Base-by-base conservation (phyloP, 2,329 filamentous ascomycete genomes). In the Neofusicoccum ribis region DNA sequence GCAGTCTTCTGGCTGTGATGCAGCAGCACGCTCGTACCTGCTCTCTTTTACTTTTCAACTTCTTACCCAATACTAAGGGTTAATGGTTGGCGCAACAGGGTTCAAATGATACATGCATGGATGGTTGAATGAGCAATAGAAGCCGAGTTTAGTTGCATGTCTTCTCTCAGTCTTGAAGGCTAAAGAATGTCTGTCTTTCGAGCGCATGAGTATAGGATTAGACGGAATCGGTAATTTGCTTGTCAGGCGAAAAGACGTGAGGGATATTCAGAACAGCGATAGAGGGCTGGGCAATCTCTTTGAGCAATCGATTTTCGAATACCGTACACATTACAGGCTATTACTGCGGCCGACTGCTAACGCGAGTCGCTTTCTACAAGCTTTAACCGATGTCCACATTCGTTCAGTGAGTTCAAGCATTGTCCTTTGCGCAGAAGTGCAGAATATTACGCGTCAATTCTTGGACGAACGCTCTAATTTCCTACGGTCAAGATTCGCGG, bases 21-120 rank as follows among this genome's bases (percentile, higher is more conserved):
- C 34, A 23, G 31, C 34, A 17, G 9, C 50, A 23, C 9, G 14
- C 9, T n/a, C 4, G 20, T 23, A 23, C 12, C n/a, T 17, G 83
- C 70, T 81, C 80, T 61, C 74, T 82, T 49, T 78, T 85, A 31
- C 81, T 7, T 31, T 5, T 31, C 27, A 31, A 31, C 27, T 87
- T 9, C 71, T 83, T 47, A 66, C 83, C 63, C 86, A 83, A 49
- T 81, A 82, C n/a, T 65, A 15, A 20, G 56, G 52, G 31, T 31
- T 60, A 60, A 47, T 49, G 31, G 37, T 39, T 37, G 56, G 56
- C 56, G 41, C 43, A 14, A 15, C 37, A 46, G 56, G 56, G 15
- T 60, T 34, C n/a, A 17, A 44, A 36, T 20, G 56, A 46, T 47
- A 15, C 23, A 44, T 27, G 31, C 31, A 47, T 60, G n/a, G 43